Evolutionary conservation across 2,329 filamentous ascomycete species (phyloP).

Genomic region (Phaeosphaeriaceae sp.): DNA sequence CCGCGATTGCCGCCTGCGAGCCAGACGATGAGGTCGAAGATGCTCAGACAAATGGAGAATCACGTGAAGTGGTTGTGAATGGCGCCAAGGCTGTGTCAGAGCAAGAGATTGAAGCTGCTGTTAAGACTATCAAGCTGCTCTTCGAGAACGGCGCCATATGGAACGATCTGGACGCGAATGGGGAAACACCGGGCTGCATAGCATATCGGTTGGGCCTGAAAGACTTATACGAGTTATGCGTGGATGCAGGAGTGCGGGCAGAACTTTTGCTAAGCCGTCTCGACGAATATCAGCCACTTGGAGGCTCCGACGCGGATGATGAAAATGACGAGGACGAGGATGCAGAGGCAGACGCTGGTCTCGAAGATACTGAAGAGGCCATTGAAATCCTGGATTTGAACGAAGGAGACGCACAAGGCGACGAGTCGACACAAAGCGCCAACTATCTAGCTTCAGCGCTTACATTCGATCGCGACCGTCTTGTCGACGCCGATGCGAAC

Average conservation of each 20-base stretch:
- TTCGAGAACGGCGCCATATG: constrained; percentile 92
- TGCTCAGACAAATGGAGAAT: constrained; percentile 32
- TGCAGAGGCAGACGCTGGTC: constrained; percentile 21
- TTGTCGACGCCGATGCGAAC: constrained; percentile 58
- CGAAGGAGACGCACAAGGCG: constrained; percentile 29
- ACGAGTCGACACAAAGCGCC: constrained; percentile 53
- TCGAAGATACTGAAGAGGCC: constrained; percentile 36
- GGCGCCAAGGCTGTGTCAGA: constrained; percentile 37
- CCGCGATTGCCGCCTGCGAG: constrained; percentile 75
- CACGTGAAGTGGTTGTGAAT: constrained; percentile 20
- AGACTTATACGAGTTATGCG: constrained; percentile 80
- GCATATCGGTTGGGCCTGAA: constrained; percentile 73
- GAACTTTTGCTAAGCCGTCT: constrained; percentile 85
- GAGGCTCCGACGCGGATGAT: constrained; percentile 62
- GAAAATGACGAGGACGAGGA: constrained; percentile 56
- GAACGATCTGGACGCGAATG: constrained; percentile 88
- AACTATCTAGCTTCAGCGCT: constrained; percentile 58
- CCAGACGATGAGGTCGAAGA: constrained; percentile 44
- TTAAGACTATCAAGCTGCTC: constrained; percentile 75
- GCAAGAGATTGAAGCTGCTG: constrained; percentile 61
- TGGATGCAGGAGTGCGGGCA: constrained; percentile 88
- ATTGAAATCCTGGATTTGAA: constrained; percentile 36
- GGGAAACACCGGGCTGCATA: constrained; percentile 91
- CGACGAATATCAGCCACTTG: constrained; percentile 80
- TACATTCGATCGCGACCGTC: constrained; percentile 56